Percentiles rank a stretch among this genome's conserved stretches.
phyloP scores from a whole-genome alignment of 2,329 filamentous ascomycete genomes.

The Botrytis porri region DNA sequence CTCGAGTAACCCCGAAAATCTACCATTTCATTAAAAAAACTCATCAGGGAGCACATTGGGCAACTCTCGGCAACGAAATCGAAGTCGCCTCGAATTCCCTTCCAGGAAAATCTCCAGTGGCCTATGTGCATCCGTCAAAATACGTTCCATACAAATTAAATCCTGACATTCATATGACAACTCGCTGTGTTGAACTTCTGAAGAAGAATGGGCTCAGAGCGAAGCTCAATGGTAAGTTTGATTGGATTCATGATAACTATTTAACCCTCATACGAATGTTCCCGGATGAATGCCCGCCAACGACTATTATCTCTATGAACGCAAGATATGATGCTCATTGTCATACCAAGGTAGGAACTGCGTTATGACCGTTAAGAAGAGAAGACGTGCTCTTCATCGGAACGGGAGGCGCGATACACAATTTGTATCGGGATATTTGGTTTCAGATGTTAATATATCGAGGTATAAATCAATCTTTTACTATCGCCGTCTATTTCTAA shows the following conservation, averaged over 20 bases:
- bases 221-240: slow-evolving; percentile 52
- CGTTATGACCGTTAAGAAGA: slow-evolving; percentile 53
- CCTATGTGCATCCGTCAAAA: slow-evolving; percentile 62
- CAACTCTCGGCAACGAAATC: slow-evolving; percentile 52
- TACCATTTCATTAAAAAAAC: background rate
- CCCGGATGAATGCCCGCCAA: slow-evolving; percentile 60
- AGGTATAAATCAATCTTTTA: background rate
- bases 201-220: slow-evolving; percentile 52
- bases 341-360: slow-evolving; percentile 30
- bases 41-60: slow-evolving; percentile 64
- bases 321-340: slow-evolving; percentile 54
- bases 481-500: background rate
- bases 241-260: slow-evolving; percentile 73
- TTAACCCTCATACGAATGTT: slow-evolving; percentile 70
- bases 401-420: slow-evolving; percentile 53
- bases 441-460: slow-evolving; percentile 52
- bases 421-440: slow-evolving; percentile 67
- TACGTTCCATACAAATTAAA: slow-evolving; percentile 60
- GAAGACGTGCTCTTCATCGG: slow-evolving; percentile 55
- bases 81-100: slow-evolving; percentile 59
- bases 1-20: background rate
- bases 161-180: slow-evolving; percentile 54
- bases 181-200: slow-evolving; percentile 51
- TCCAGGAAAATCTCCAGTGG: slow-evolving; percentile 61
- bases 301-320: slow-evolving; percentile 57